Base-by-base conservation (phyloP, 2,329 filamentous ascomycete genomes). In the Monosporascus sp. region DNA sequence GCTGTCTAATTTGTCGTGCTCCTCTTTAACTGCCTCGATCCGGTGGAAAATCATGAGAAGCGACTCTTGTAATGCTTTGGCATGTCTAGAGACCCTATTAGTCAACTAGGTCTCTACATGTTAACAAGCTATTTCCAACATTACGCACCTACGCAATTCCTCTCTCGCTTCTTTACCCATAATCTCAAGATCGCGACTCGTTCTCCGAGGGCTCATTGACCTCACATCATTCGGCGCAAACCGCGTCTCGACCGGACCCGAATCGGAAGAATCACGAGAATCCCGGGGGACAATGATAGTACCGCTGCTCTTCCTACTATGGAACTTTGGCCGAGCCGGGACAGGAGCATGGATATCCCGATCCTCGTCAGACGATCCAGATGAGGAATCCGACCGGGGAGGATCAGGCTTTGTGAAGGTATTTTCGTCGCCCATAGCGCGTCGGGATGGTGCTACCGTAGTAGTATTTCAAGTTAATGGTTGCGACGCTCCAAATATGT, bases 1-100 rank as follows among this genome's bases (percentile, higher is more conserved):
- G 71, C 83, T 94, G 72, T 97, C 92, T 52, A 99, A 84, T 73
- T 96, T 97, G 74, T 97, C 91, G 68, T 99, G 92, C 68, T 97
- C 93, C 63, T 89, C 87, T 71, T 91, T 90, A 59, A 97, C 92
- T 31, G 90, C 90, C 68, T 99, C 94, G 69, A 97, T 95, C 50
- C 91, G 88, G 72, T 96, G 90, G 61, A 96, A 91, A 44, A 97
- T 88, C 58, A 88, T 90, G 57, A 95, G 80, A 36, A 99, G 83
- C 27, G 91, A 96, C 51, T 91, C 90, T 72, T 99, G 94, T 27
- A 97, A 78, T 47, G 85, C 83, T 71, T 91, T 90, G 55, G 93
- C 92, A 74, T 97, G 91, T 70, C 92, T 96, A 66, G 31, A 38
- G 45, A 11, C 41, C 2, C 9, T 17, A 43, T 31, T 2, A 34